Evolutionary conservation across 768 basidiomycete species (phyloP), one percentile per base, ranked within the genome.

Genomic region (Mycena galericulata): DNA sequence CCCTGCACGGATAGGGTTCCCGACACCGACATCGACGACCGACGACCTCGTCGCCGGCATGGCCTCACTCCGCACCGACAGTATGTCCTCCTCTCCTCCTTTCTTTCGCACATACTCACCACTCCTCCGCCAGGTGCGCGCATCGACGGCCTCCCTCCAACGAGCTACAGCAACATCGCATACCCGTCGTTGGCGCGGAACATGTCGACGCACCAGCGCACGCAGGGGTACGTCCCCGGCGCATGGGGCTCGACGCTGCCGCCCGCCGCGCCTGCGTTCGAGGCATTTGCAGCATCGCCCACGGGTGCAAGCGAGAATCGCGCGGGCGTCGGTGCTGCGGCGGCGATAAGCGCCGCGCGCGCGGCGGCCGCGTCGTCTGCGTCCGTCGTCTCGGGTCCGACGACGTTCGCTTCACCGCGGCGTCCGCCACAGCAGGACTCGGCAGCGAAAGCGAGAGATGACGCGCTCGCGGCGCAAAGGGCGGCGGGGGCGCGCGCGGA

Each of bases 151-250:
- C n/a, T n/a, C n/a, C n/a, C n/a, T n/a, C n/a, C n/a, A n/a, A n/a
- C n/a, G n/a, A n/a, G n/a, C 51, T 18, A 17, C 30, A 15, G 12
- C 49, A 30, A 17, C 43, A 47, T 62, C 50, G 32, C 50, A 41
- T 69, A 70, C 61, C 69, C 69, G 10, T 57, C 69, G 1, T 55
- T 70, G 29, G 65, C 64, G 55, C 59, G 64, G 7, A 38, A 58
- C 51, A 70, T 70, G 69, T 66, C 69, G 41, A 51, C 47, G n/a
- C 69, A 70, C 50, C 69, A 70, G 50, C 54, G 65, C 30, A 66
- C 69, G 55, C 69, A 70, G 56, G 69, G 69, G 0, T 71, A 71
- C 54, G 61, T 64, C 36, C 70, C 70, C 20, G 69, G 69, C 6
- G 61, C 69, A 10, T 66, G 63, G 58, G 69, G 59, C 24, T 59